Conservation (phyloP, 345 rosid species). For the Schrenkiella parvula region DNA sequence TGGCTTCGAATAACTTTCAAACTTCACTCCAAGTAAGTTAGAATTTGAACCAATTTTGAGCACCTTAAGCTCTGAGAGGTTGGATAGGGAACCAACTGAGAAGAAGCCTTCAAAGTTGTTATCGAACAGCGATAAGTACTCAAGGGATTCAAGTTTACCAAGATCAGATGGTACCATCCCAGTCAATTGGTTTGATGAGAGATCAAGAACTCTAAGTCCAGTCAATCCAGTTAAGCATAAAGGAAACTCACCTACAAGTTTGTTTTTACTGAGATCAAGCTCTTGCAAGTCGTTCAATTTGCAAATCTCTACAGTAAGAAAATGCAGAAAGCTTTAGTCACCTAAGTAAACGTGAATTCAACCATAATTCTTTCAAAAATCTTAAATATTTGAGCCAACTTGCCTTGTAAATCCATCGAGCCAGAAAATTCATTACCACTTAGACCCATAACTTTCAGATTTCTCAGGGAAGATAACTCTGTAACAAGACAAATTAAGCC, state of each 20-base stretch:
- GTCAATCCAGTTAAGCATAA: not conserved
- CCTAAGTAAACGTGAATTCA: not conserved
- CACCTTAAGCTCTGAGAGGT: conserved; percentile 17
- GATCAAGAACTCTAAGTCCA: conserved; percentile 14
- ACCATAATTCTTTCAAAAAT: too few relatives aligned
- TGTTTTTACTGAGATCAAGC: not conserved
- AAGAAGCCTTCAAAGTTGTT: conserved; percentile 13
- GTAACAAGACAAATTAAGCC: not conserved
- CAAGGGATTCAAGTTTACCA: conserved; percentile 1
- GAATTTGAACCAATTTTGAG: not conserved
- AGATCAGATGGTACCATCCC: not conserved
- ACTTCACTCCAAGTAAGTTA: not conserved
- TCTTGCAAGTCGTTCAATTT: conserved; percentile 4
- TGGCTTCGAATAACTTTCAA: not conserved
- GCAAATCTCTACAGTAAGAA: conserved; percentile 4
- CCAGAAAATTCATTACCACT: not conserved
- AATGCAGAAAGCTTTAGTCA: not conserved
- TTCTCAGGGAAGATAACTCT: not conserved
- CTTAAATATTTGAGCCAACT: not conserved
- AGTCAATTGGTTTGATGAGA: conserved; percentile 3
- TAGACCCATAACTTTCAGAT: conserved; percentile 3
- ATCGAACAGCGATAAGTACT: conserved; percentile 7
- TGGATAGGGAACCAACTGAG: not conserved
- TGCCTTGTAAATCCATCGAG: not conserved
- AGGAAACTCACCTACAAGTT: not conserved